Percentiles rank a stretch among this genome's conserved stretches.
phyloP scores from a whole-genome alignment of 305 asterid species.

The Fraxinus latifolia region DNA sequence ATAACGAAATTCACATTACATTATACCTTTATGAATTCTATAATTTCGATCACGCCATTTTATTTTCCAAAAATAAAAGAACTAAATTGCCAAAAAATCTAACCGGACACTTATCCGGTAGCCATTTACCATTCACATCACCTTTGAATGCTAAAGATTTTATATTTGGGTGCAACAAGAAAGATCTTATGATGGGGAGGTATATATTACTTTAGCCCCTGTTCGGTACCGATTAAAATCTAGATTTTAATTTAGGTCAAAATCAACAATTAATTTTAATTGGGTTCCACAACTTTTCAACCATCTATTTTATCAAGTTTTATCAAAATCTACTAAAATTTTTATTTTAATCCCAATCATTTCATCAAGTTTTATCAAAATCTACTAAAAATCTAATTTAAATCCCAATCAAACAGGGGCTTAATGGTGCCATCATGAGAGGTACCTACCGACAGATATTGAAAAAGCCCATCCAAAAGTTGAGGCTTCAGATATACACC shows the following conservation, averaged over 20 bases:
- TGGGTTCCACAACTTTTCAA: neutral
- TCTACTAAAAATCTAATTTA: neutral
- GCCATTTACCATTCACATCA: neutral
- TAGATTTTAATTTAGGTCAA: neutral
- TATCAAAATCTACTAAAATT: too few relatives aligned
- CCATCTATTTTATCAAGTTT: neutral
- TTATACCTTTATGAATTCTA: neutral
- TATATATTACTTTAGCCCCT: neutral
- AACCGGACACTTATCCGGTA: neutral
- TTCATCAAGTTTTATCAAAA: too few relatives aligned
- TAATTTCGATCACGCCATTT: neutral
- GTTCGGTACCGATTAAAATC: neutral
- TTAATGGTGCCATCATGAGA: constrained; percentile 19
- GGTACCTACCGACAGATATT: constrained; percentile 65
- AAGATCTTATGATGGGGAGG: neutral
- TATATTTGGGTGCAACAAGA: neutral
- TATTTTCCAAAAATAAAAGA: neutral
- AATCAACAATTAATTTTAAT: too few relatives aligned
- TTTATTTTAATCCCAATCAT: too few relatives aligned
- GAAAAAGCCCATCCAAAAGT: constrained; percentile 68
- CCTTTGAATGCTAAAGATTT: neutral
- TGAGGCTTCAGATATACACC: constrained; percentile 95
- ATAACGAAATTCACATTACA: neutral
- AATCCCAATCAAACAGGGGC: neutral
- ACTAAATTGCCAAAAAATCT: neutral